Conservation (phyloP, 208 protist genomes). For the Naegleria lovaniensis region DNA sequence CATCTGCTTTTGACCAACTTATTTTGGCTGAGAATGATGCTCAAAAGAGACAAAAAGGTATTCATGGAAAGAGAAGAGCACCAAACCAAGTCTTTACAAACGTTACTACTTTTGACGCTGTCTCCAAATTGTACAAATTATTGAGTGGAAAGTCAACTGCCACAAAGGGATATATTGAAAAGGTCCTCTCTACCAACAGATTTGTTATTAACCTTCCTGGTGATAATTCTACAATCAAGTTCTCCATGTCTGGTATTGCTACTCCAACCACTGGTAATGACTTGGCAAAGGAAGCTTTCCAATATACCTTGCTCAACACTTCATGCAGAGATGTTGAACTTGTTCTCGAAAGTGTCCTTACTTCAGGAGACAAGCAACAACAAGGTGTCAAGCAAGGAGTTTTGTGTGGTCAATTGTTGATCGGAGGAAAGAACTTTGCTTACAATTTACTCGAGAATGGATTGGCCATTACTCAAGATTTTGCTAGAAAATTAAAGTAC, state of each 20-base stretch:
- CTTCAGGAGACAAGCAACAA: no score
- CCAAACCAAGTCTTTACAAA: neutral
- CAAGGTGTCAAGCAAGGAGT: neutral
- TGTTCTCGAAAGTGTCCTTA: conserved; percentile 21
- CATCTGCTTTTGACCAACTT: neutral
- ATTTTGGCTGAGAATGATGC: neutral
- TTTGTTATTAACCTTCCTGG: conserved; percentile 51
- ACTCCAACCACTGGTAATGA: conserved; percentile 37
- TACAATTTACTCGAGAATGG: neutral
- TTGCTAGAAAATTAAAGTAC: neutral
- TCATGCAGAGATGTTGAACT: conserved; percentile 42
- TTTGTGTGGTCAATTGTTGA: neutral
- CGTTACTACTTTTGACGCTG: neutral
- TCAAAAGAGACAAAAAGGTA: neutral
- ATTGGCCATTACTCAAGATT: neutral
- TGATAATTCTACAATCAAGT: conserved; percentile 45
- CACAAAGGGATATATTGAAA: conserved; percentile 41
- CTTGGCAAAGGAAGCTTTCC: conserved; percentile 19
- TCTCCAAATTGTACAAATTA: conserved; percentile 24
- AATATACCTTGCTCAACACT: conserved; percentile 9
- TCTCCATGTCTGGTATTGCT: conserved; percentile 41
- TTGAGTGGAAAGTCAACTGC: conserved; percentile 29
- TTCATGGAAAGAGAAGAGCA: neutral
- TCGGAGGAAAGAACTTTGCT: neutral
- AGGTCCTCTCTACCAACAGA: conserved; percentile 49